A percentile compares a stretch with the other conserved stretches of the same genome.
Evolutionary conservation across 306 rosid genomes (phyloP).

Genomic region (Benincasa hispida): DNA sequence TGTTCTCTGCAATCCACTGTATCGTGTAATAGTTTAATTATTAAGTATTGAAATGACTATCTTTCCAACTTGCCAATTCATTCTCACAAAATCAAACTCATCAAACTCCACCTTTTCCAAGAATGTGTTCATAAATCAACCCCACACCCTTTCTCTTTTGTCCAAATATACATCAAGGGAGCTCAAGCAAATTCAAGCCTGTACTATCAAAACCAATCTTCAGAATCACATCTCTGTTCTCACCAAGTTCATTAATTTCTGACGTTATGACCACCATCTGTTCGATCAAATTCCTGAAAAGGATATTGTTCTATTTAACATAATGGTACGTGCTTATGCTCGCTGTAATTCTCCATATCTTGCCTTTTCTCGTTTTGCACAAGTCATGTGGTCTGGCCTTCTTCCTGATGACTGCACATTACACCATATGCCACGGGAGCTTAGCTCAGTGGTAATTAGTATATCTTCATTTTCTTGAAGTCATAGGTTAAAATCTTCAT

Average conservation of each 20-base stretch:
- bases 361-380: conserved; percentile 36
- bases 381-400: conserved; percentile 21
- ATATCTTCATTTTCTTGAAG: too few relatives aligned
- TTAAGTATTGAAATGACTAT: conserved; percentile 24
- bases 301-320: conserved; percentile 45
- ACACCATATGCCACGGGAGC: too few relatives aligned
- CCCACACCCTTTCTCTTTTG: conserved; percentile 28
- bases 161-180: conserved; percentile 45
- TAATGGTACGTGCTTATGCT: conserved; percentile 56
- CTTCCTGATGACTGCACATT: conserved; percentile 67
- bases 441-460: too few relatives aligned
- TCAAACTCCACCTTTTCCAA: conserved; percentile 14
- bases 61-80: conserved; percentile 22
- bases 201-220: conserved; percentile 48
- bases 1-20: not conserved
- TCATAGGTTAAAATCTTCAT: too few relatives aligned
- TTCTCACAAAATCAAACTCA: conserved; percentile 30
- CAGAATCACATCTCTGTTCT: conserved; percentile 29
- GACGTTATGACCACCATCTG: conserved; percentile 41
- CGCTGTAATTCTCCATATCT: conserved; percentile 37
- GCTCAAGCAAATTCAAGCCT: conserved; percentile 65
- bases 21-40: not conserved
- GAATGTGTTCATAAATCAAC: conserved; percentile 12
- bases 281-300: conserved; percentile 57
- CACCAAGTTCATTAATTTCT: conserved; percentile 47